Conservation (phyloP, 1,139 yeast species). For the Zygoascus meyerae region DNA sequence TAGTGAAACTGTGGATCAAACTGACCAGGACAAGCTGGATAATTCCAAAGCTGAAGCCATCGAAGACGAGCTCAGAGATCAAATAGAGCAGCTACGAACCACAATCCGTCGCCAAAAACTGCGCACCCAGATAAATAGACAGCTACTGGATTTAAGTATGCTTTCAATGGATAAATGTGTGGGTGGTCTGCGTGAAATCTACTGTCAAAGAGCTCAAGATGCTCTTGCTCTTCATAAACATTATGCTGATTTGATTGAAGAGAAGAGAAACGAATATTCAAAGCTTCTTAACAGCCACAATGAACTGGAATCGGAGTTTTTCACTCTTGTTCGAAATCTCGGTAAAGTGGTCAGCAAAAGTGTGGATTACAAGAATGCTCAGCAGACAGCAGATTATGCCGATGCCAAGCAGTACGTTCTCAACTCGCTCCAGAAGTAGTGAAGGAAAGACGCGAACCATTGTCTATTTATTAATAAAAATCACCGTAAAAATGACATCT, state of each 20-base stretch:
- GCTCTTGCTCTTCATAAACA: conserved; percentile 24
- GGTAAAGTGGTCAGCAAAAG: conserved; percentile 18
- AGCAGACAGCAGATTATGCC: conserved; percentile 12
- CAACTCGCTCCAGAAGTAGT: not conserved
- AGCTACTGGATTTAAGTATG: conserved; percentile 20
- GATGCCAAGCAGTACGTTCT: conserved; percentile 8
- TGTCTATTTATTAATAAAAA: too few relatives aligned
- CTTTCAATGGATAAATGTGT: conserved; percentile 23
- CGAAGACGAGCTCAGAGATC: conserved; percentile 11
- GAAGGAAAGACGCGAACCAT: conserved; percentile 26
- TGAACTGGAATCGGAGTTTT: conserved; percentile 22
- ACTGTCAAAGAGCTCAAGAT: conserved; percentile 22
- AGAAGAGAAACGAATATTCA: conserved; percentile 22
- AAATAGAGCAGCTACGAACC: conserved; percentile 16
- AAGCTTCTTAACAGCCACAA: conserved; percentile 23
- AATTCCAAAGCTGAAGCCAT: conserved; percentile 12
- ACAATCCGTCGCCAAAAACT: conserved; percentile 15
- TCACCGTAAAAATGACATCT: conserved; percentile 79
- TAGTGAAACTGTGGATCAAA: not conserved
- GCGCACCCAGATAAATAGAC: conserved; percentile 19
- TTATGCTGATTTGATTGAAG: conserved; percentile 23
- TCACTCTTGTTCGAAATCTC: conserved; percentile 20
- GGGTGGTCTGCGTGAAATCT: conserved; percentile 21
- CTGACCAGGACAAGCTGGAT: not conserved
- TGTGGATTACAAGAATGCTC: conserved; percentile 11